These are phyloP conservation scores for Globisporangium ultimum DNA, from an alignment of 352 stramenopile species.

Conservation along the genomic window DNA sequence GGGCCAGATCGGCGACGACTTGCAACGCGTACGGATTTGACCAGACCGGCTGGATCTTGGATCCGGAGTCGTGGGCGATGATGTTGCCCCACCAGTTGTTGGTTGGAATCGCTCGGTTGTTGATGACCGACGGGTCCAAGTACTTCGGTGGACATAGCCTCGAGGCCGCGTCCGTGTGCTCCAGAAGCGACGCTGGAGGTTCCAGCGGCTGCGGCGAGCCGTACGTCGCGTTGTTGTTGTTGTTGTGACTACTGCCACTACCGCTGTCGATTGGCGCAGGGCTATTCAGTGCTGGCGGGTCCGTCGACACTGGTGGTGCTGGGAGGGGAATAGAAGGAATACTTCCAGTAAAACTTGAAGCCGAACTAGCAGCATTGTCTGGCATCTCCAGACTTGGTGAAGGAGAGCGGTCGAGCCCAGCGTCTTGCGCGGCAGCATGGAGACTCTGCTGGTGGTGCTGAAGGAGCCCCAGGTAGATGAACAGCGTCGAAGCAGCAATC, in stretches of 20 bases:
- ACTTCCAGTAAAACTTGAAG: too few relatives aligned
- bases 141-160: slow-evolving; percentile 51
- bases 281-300: not conserved
- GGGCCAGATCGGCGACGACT: slow-evolving; percentile 32
- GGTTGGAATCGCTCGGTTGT: slow-evolving; percentile 54
- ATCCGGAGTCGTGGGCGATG: slow-evolving; percentile 35
- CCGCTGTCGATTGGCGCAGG: not conserved
- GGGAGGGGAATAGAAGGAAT: not conserved
- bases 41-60: too few relatives aligned
- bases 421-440: not conserved
- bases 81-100: slow-evolving; percentile 78
- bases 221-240: slow-evolving; percentile 11
- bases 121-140: slow-evolving; percentile 14
- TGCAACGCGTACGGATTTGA: slow-evolving; percentile 3
- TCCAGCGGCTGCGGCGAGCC: slow-evolving; percentile 19
- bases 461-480: not conserved
- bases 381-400: not conserved
- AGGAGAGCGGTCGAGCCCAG: too few relatives aligned
- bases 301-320: not conserved
- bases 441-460: not conserved
- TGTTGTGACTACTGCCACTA: not conserved
- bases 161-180: slow-evolving; percentile 50
- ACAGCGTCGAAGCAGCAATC: not conserved
- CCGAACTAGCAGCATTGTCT: not conserved
- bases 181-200: slow-evolving; percentile 34